These are phyloP conservation scores for Lecanoromycetidae sp. DNA, from an alignment of 2,329 filamentous ascomycete species.

Conservation along the genomic window DNA sequence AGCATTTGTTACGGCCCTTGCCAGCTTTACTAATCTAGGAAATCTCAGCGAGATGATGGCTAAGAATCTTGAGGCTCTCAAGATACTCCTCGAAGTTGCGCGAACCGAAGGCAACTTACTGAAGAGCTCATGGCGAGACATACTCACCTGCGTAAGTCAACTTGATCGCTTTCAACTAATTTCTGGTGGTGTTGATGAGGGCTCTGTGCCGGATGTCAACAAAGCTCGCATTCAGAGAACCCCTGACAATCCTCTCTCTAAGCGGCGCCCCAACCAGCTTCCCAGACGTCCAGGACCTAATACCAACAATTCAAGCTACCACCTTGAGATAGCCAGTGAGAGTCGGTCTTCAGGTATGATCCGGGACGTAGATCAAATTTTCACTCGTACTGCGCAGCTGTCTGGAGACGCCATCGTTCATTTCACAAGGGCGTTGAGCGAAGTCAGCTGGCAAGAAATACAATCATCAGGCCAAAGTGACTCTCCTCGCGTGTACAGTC, in stretches of 20 bases:
- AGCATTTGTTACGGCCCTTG: constrained; percentile 85
- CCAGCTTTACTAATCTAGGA: constrained; percentile 89
- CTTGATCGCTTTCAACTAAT: constrained; percentile 91
- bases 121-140: constrained; percentile 85
- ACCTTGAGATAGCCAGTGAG: constrained; percentile 76
- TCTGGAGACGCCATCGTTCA: constrained; percentile 90
- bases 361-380: constrained; percentile 86
- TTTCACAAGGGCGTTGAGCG: constrained; percentile 81
- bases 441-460: constrained; percentile 98
- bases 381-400: constrained; percentile 88
- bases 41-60: constrained; percentile 90
- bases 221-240: constrained; percentile 57
- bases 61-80: constrained; percentile 92
- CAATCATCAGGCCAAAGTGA: constrained; percentile 94
- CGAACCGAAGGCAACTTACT: constrained; percentile 85
- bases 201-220: constrained; percentile 80
- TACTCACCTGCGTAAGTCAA: constrained; percentile 89
- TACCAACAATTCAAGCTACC: constrained; percentile 44
- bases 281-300: constrained; percentile 36
- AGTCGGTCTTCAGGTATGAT: constrained; percentile 88
- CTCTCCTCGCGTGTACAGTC: constrained; percentile 86
- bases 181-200: constrained; percentile 87
- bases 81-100: constrained; percentile 80
- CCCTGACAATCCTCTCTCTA: constrained; percentile 44
- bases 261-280: no score